A percentile compares a stretch with the other conserved stretches of the same genome.
Conservation (phyloP, 805 yeast genomes). For the Sugiyamaella qingdaonensis region DNA sequence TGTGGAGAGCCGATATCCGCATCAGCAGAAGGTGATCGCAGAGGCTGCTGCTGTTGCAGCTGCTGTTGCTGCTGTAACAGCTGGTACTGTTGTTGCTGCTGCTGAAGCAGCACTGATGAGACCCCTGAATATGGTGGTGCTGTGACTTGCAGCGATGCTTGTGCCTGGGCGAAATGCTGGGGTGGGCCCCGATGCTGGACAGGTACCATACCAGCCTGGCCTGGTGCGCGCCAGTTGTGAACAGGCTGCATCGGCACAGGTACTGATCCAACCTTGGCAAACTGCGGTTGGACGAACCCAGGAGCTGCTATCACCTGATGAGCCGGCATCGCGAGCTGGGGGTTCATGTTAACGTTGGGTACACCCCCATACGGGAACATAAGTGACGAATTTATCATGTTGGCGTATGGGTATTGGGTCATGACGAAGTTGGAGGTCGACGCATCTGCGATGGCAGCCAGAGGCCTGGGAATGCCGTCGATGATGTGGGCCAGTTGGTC, state of each 20-base stretch:
- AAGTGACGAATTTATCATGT: background rate
- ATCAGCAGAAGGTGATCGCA: no score
- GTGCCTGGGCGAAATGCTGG: background rate
- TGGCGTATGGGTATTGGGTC: conserved; percentile 4
- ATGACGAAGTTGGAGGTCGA: conserved; percentile 20
- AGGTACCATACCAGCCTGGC: background rate
- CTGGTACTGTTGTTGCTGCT: background rate
- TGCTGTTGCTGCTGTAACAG: background rate
- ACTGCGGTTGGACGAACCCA: background rate
- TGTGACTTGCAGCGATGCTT: background rate
- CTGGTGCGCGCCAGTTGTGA: background rate
- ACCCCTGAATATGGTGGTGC: background rate
- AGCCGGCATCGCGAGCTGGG: background rate
- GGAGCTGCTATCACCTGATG: background rate
- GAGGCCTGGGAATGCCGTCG: conserved; percentile 25
- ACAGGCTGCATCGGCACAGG: background rate
- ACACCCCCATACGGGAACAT: conserved; percentile 5
- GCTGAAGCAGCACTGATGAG: background rate
- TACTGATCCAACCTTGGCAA: background rate
- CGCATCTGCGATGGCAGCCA: conserved; percentile 31
- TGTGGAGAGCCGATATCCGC: background rate
- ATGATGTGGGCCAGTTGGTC: conserved; percentile 33
- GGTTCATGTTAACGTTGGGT: background rate
- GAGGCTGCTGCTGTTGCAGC: background rate
- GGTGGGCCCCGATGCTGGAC: background rate